Conservation (phyloP, 2,329 filamentous ascomycete species). For the Ophiostoma sp. region DNA sequence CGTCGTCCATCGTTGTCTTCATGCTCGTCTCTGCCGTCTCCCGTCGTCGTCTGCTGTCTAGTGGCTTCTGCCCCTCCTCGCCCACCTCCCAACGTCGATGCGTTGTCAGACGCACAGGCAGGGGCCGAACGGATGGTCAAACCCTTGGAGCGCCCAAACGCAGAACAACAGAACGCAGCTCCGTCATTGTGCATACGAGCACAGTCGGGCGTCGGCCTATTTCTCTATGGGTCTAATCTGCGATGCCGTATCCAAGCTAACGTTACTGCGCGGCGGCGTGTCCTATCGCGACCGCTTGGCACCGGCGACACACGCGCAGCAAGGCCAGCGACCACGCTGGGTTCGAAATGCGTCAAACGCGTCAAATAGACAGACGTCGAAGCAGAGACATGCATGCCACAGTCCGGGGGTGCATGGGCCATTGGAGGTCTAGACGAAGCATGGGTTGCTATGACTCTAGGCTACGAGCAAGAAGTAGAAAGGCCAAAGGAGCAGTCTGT, state of each 20-base stretch:
- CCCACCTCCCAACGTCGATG: not conserved
- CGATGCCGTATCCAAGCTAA: not conserved
- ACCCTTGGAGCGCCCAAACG: not conserved
- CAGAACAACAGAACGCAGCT: not conserved
- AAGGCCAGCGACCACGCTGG: not conserved
- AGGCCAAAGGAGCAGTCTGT: not conserved
- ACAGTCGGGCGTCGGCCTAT: not conserved
- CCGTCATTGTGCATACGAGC: slow-evolving; percentile 18
- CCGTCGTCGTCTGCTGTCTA: too few relatives aligned
- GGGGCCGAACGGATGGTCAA: not conserved
- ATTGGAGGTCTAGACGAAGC: too few relatives aligned
- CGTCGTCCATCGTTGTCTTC: too few relatives aligned
- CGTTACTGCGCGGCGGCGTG: too few relatives aligned
- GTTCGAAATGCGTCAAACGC: too few relatives aligned
- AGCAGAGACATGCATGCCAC: too few relatives aligned
- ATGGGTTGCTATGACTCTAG: too few relatives aligned
- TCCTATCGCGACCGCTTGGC: too few relatives aligned
- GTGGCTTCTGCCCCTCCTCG: not conserved
- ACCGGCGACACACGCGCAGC: too few relatives aligned
- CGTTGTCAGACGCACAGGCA: not conserved
- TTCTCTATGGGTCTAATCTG: not conserved
- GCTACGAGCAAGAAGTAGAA: not conserved
- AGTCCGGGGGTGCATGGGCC: too few relatives aligned
- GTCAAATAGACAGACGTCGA: too few relatives aligned
- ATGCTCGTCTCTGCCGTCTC: too few relatives aligned